Percentiles rank a stretch among this genome's conserved stretches.
These are phyloP conservation scores for Loxodes magnus DNA, from an alignment of 73 alveolate genomes.

Conservation along the genomic window DNA sequence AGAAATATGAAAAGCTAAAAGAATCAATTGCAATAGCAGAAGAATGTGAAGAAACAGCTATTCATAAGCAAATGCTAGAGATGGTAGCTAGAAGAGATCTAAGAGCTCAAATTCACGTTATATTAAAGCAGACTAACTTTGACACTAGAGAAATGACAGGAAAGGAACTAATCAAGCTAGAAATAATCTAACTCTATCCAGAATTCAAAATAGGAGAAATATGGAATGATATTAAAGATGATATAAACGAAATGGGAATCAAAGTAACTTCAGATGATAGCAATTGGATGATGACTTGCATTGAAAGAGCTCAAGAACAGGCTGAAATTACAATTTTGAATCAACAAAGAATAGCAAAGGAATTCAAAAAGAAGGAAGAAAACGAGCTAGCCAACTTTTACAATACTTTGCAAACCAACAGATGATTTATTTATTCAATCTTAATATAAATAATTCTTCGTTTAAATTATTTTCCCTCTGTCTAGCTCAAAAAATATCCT, in stretches of 20 bases:
- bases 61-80: conserved; percentile 59
- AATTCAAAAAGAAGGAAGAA: conserved; percentile 29
- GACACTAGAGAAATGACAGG: conserved; percentile 82
- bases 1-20: conserved; percentile 47
- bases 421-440: too few species aligned
- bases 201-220: conserved; percentile 88
- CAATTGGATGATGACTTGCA: conserved; percentile 86
- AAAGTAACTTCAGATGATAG: conserved; percentile 87
- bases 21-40: conserved; percentile 60
- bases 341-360: conserved; percentile 32
- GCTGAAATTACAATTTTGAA: conserved; percentile 54
- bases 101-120: conserved; percentile 86
- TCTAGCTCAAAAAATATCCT: too few species aligned
- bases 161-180: conserved; percentile 84
- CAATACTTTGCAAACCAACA: conserved; percentile 27
- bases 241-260: conserved; percentile 63
- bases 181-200: conserved; percentile 88
- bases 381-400: conserved; percentile 36
- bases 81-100: conserved; percentile 65
- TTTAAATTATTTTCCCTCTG: too few species aligned
- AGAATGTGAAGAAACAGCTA: conserved; percentile 14
- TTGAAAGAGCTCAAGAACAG: conserved; percentile 87
- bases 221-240: conserved; percentile 89
- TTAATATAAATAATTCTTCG: too few species aligned
- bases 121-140: conserved; percentile 82